Percentiles rank a stretch among this genome's conserved stretches.
These are phyloP conservation scores for Starmerella potacharoeniae DNA, from an alignment of 805 yeast species.

Conservation along the genomic window DNA sequence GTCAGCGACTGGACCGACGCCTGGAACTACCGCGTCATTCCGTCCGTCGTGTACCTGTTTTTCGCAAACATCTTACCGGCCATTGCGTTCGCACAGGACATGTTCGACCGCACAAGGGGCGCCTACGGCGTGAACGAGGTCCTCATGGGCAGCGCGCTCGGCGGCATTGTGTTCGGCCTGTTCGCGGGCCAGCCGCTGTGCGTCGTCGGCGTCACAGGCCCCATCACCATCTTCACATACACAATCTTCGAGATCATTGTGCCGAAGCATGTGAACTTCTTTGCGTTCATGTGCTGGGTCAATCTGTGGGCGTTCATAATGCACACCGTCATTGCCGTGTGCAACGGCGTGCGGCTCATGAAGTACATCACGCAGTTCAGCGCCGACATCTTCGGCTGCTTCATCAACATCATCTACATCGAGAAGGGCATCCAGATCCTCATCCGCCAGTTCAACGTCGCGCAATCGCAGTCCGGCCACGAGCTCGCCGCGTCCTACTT, in stretches of 20 bases:
- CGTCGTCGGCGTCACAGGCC: conserved; percentile 96
- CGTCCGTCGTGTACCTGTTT: conserved; percentile 69
- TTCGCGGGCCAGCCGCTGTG: conserved; percentile 86
- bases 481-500: conserved; percentile 48
- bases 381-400: conserved; percentile 87
- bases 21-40: conserved; percentile 73
- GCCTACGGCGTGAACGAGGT: conserved; percentile 90
- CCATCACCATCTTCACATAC: conserved; percentile 81
- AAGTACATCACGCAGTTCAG: conserved; percentile 68
- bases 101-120: conserved; percentile 83
- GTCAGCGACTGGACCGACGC: conserved; percentile 74
- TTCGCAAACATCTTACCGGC: conserved; percentile 89
- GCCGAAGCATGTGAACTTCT: conserved; percentile 44
- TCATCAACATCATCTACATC: conserved; percentile 75
- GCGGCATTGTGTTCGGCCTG: conserved; percentile 78
- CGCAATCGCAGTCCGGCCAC: conserved; percentile 18
- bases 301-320: conserved; percentile 81
- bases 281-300: conserved; percentile 93
- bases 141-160: conserved; percentile 70
- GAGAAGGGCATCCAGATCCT: conserved; percentile 85
- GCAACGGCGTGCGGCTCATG: conserved; percentile 56
- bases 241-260: conserved; percentile 67
- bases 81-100: conserved; percentile 89
- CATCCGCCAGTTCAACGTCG: conserved; percentile 49
- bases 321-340: conserved; percentile 61